phyloP scores from a whole-genome alignment of 257 asterid genomes.

The Scutellaria baicalensis region DNA sequence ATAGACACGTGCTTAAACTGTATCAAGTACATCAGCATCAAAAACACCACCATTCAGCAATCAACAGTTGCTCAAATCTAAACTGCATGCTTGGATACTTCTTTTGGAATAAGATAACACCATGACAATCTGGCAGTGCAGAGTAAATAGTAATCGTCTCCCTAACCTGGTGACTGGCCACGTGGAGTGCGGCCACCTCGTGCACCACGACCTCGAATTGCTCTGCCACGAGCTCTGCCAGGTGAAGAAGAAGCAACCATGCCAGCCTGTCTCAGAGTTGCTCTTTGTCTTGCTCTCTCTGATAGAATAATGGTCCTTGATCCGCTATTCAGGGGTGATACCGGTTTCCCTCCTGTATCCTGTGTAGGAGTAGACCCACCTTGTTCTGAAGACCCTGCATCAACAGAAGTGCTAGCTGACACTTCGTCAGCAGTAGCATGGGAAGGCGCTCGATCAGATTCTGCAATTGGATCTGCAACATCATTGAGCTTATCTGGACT shows the following conservation, averaged over 20 bases:
- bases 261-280: slow-evolving; percentile 47
- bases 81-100: too few species aligned
- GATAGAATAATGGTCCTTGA: slow-evolving; percentile 59
- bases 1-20: too few species aligned
- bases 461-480: slow-evolving; percentile 32
- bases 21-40: too few species aligned
- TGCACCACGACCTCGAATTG: slow-evolving; percentile 48
- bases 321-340: slow-evolving; percentile 33
- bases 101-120: too few species aligned
- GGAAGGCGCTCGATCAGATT: slow-evolving; percentile 28
- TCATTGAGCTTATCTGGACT: slow-evolving; percentile 30
- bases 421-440: slow-evolving; percentile 23
- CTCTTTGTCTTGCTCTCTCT: slow-evolving; percentile 63
- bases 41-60: too few species aligned
- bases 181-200: slow-evolving; percentile 57
- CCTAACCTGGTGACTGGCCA: slow-evolving; percentile 44
- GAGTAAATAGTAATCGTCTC: neutral
- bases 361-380: slow-evolving; percentile 27
- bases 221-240: slow-evolving; percentile 59
- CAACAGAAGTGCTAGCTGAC: slow-evolving; percentile 31
- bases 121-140: neutral
- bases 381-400: slow-evolving; percentile 36
- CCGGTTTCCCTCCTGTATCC: slow-evolving; percentile 29
- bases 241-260: slow-evolving; percentile 31
- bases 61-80: too few species aligned